Evolutionary conservation across 2,329 filamentous ascomycete genomes (phyloP).

Genomic region (Didymella keratinophila): DNA sequence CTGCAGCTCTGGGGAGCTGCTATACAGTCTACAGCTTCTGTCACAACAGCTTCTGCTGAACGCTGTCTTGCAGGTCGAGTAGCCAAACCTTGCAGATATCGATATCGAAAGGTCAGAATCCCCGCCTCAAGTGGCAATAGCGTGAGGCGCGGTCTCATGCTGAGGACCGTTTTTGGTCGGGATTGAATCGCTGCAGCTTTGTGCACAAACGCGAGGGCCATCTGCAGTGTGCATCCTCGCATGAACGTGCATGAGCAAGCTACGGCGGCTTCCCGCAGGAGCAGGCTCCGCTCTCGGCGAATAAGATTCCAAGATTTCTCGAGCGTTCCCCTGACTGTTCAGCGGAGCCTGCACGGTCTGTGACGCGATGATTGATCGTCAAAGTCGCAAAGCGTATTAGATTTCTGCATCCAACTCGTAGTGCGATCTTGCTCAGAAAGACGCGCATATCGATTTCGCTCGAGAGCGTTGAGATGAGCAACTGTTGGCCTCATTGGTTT

Average conservation of each 20-base stretch:
- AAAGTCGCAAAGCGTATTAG: conserved; percentile 11
- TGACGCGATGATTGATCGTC: conserved; percentile 27
- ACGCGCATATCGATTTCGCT: conserved; percentile 2
- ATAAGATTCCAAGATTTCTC: conserved; percentile 25
- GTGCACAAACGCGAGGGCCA: conserved; percentile 37
- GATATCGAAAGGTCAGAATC: conserved; percentile 18
- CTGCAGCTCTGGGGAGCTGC: background rate
- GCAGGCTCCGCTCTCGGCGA: conserved; percentile 31
- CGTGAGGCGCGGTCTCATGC: conserved; percentile 28
- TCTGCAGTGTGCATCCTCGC: conserved; percentile 40
- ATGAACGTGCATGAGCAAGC: conserved; percentile 38
- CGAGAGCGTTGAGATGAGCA: background rate
- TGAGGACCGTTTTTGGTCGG: conserved; percentile 32
- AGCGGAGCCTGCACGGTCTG: conserved; percentile 18
- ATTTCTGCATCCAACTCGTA: conserved; percentile 4
- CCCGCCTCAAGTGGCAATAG: conserved; percentile 36
- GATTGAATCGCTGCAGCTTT: conserved; percentile 39
- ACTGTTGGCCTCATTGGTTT: background rate
- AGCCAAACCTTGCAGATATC: conserved; percentile 7
- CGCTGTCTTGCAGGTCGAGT: conserved; percentile 7
- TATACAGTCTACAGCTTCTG: background rate
- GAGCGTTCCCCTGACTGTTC: conserved; percentile 27
- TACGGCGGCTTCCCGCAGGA: conserved; percentile 30
- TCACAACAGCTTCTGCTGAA: background rate
- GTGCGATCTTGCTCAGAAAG: conserved; percentile 8